phyloP scores from a whole-genome alignment of 2,329 filamentous ascomycete species.

The Aspergillus sp. region DNA sequence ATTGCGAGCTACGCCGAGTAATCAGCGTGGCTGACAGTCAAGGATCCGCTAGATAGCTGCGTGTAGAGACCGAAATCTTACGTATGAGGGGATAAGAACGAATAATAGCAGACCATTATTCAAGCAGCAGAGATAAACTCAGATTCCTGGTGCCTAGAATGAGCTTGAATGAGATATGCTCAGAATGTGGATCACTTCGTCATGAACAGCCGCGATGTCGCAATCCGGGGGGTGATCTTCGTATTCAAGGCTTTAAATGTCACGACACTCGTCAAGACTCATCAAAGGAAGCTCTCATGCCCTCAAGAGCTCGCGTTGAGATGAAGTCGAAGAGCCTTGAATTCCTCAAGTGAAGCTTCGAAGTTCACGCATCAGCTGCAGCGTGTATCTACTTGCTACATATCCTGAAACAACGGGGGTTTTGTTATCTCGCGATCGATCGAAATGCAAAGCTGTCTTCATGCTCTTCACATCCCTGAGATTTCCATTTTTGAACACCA shows the following conservation, averaged over 20 bases:
- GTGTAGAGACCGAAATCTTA: background rate
- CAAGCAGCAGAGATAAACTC: background rate
- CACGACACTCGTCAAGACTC: background rate
- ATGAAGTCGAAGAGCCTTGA: background rate
- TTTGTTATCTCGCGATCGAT: background rate
- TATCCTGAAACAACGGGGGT: background rate
- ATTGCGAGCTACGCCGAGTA: constrained; percentile 41
- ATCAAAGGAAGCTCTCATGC: background rate
- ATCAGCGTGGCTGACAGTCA: background rate
- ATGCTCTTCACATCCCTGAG: background rate
- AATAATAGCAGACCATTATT: background rate
- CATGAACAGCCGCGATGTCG: constrained; percentile 2
- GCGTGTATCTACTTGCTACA: background rate
- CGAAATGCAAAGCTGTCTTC: background rate
- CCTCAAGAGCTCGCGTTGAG: background rate
- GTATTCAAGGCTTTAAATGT: background rate
- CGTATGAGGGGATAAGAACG: background rate
- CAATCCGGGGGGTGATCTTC: constrained; percentile 3
- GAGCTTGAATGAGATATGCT: constrained; percentile 7
- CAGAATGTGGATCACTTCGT: constrained; percentile 7
- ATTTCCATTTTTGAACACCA: background rate
- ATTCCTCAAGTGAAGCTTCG: background rate
- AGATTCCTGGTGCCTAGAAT: background rate
- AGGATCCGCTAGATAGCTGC: background rate
- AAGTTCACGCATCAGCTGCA: background rate